Base-by-base conservation (phyloP, 192 early-diverging fungal genomes). In the Funneliformis mosseae region DNA sequence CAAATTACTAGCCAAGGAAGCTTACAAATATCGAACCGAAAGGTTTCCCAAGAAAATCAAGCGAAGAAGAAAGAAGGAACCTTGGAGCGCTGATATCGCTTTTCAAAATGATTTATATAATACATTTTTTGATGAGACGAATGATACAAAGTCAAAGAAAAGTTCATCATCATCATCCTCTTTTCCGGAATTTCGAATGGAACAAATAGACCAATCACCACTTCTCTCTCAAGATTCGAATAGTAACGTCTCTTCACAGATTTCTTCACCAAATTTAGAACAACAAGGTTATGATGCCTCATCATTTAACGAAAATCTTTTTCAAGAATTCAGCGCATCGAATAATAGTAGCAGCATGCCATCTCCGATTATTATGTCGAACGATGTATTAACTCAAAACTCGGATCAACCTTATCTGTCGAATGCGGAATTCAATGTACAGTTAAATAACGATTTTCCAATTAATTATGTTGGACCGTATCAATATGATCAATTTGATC, bases 1-100 rank as follows among this genome's bases (percentile, higher is more conserved):
- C 25, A 74, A 74, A 41, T 46, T 11, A 48, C 25, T 74, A 46
- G 71, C 71, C 16, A 74, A 74, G 12, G 71, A 74, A 10, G 71
- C 71, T 23, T 39, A 74, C 12, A 41, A 74, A 45, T 74, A 45
- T 45, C 45, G 41, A 23, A 27, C 25, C 25, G 23, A 21, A 42
- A 41, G 18, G n/a, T 74, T 39, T 6, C 71, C 71, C 0, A 74
- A 74, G 45, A 55, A 55, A 55, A 18, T 55, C 21, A 55, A 55
- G 21, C 16, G 50, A 55, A 14, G 50, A 7, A 55, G 50, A 55
- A 55, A n/a, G 50, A 55, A 55, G 5, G 50, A 55, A 55, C 50
- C 50, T 55, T 55, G 50, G 50, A 55, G 18, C 18, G 14, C 50
- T 0, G 21, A 21, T 55, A 55, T 55, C 50, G 50, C 50, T 21